Base-by-base conservation (phyloP, 116 monocot genomes). In the Trichopus zeylanicus region DNA sequence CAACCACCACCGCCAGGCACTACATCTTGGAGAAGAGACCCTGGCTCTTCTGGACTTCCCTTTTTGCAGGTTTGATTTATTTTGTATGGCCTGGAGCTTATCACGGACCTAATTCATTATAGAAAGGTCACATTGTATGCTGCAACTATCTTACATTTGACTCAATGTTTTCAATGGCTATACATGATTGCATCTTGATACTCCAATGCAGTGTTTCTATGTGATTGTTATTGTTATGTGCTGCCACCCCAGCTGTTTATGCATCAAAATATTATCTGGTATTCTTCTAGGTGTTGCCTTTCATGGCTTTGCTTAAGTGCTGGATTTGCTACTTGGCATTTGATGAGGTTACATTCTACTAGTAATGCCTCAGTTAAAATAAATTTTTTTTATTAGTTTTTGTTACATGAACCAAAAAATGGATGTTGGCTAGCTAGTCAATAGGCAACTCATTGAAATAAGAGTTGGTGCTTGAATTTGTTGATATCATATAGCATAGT, bases 1-100 rank as follows among this genome's bases (percentile, higher is more conserved):
- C 97, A 97, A 64, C 97, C 97, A 29, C 91, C 97, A 48, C 97
- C 97, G 47, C 91, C 97, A 48, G 95, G 95, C 21, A 95, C 89
- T 57, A 79, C 95, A 37, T 77, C 90, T 26, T 90, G 95, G 95
- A 81, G 79, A 71, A 69, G 55, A 20, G 79, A 87, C 61, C 33
- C 76, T 62, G 51, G 57, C 22, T 26, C 77, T 7, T 66, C 82
- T 62, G 42, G 26, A 35, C 62, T 75, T 18, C 55, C 77, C 73
- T 60, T 69, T 69, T n/a, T 68, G 31, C 77, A 86, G 83, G 91
- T 91, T 68, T 64, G 32, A 51, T 37, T 42, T 46, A n/a, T 8
- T 51, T 51, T 51, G 51, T 21, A 51, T 51, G 4, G 20, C 10
- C 22, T 51, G 0, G 19, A 9, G 4, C 24, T 51, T 51, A 22